Evolutionary conservation across 1,139 yeast genomes (phyloP).

Genomic region (Hemisphaericaspora xylanilytica): DNA sequence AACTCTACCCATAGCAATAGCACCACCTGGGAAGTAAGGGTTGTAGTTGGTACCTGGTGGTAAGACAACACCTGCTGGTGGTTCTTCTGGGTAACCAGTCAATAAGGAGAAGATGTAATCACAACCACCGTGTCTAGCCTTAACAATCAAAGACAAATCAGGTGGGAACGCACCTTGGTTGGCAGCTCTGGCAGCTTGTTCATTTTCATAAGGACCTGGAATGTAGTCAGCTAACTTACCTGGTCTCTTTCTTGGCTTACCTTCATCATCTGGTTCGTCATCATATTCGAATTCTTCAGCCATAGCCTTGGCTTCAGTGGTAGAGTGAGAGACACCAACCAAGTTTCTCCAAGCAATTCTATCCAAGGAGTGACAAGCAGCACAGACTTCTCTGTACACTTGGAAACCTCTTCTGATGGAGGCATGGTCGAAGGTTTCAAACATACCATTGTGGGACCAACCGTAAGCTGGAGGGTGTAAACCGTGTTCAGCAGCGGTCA

Average conservation of each 20-base stretch:
- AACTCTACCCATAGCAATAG: slow-evolving; percentile 99
- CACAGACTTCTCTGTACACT: slow-evolving; percentile 98
- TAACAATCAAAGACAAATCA: slow-evolving; percentile 92
- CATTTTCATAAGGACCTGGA: slow-evolving; percentile 95
- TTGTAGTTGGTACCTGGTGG: slow-evolving; percentile 96
- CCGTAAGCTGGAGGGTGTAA: slow-evolving; percentile 90
- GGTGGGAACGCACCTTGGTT: slow-evolving; percentile 99
- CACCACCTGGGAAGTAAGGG: slow-evolving; percentile 99
- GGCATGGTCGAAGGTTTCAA: slow-evolving; percentile 91
- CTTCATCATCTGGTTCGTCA: slow-evolving; percentile 99
- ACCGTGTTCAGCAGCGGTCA: slow-evolving; percentile 99
- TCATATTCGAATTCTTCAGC: slow-evolving; percentile 97
- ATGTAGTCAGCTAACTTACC: slow-evolving; percentile 96
- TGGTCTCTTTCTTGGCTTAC: slow-evolving; percentile 96
- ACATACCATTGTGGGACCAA: slow-evolving; percentile 94
- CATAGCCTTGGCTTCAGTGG: slow-evolving; percentile 87
- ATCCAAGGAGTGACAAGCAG: slow-evolving; percentile 96
- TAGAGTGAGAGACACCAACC: slow-evolving; percentile 94
- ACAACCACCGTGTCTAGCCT: slow-evolving; percentile 98
- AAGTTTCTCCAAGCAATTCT: slow-evolving; percentile 98
- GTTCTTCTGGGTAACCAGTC: slow-evolving; percentile 98
- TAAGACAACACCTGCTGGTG: slow-evolving; percentile 94
- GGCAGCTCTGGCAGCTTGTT: slow-evolving; percentile 99
- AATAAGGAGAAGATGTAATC: slow-evolving; percentile 93
- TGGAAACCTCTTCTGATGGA: slow-evolving; percentile 99